Conservation (phyloP, 2,329 filamentous ascomycete genomes). For the Dactylellina parvicollis region DNA sequence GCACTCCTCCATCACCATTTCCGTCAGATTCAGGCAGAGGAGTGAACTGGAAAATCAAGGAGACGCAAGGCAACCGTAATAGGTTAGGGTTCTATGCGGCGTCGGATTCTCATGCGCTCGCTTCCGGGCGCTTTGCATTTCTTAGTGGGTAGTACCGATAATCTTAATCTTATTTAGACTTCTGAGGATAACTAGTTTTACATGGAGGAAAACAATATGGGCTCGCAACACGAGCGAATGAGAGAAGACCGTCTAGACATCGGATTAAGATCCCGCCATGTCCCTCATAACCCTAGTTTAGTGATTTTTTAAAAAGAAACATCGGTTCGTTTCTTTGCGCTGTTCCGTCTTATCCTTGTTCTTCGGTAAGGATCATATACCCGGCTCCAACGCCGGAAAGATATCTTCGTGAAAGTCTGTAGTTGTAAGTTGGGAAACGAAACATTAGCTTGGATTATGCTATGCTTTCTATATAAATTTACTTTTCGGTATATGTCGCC, state of each 20-base stretch:
- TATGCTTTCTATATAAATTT: too few relatives aligned
- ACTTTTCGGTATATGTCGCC: too few relatives aligned
- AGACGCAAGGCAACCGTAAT: not conserved
- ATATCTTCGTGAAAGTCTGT: too few relatives aligned
- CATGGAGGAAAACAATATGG: too few relatives aligned
- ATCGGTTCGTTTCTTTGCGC: conserved; percentile 21
- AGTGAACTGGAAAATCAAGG: not conserved
- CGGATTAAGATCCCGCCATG: conserved; percentile 25
- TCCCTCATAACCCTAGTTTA: conserved; percentile 17
- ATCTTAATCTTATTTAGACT: conserved; percentile 2
- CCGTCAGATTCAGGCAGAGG: not conserved
- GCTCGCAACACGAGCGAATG: not conserved
- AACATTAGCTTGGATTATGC: too few relatives aligned
- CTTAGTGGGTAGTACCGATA: not conserved
- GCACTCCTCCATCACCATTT: conserved; percentile 6
- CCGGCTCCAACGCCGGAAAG: too few relatives aligned
- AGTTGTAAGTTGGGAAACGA: too few relatives aligned
- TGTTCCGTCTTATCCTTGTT: conserved; percentile 11
- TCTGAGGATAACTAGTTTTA: too few relatives aligned
- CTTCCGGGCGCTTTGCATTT: not conserved
- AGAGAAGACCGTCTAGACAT: not conserved
- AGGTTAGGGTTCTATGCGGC: too few relatives aligned
- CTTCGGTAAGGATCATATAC: not conserved
- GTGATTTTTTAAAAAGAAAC: not conserved
- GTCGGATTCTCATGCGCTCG: not conserved